Base-by-base conservation (phyloP, 2,329 filamentous ascomycete species). In the Apiospora koreana region DNA sequence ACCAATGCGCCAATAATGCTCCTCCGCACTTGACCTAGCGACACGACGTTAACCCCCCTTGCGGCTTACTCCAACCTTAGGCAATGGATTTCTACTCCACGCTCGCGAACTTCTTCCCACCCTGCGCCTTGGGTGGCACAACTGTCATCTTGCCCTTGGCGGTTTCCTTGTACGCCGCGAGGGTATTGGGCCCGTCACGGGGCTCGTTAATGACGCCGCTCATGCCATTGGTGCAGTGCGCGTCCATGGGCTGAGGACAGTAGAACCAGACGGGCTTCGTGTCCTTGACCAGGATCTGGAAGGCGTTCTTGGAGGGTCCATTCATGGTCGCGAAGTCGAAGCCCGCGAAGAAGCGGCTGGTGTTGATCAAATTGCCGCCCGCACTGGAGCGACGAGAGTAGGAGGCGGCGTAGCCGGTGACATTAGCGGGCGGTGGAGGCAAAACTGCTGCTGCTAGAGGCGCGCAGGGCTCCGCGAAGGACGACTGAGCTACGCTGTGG, bases 401-500 rank as follows among this genome's bases (percentile, higher is more conserved):
- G 9, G 18, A 7, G 28, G 50, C 9, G 28, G 8, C 18, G 31
- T 38, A 14, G 31, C 54, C 54, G 31, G 54, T 62, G 9, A 21
- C 31, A 21, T 35, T 62, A 18, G 31, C 9, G 18, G 54, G 23
- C 2, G 48, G 18, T 18, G 54, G 31, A 12, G 54, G 21, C 21
- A 7, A 18, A 18, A n/a, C 8, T n/a, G 31, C 31, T 10, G 28
- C 18, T 23, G 54, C 31, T 8, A 66, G 41, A 21, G 92, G 91
- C 38, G 86, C 79, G 82, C 93, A 94, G 14, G 92, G 92, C 69
- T 86, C 81, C 75, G 91, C 90, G 76, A 95, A 95, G 76, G 86
- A 89, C 62, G 92, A 93, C 84, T 94, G 92, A 14, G 91, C 92
- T 71, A 94, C 89, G 68, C 92, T 94, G 86, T 95, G 93, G 85